A percentile compares a stretch with the other conserved stretches of the same genome.
Evolutionary conservation across 345 rosid genomes (phyloP).

Genomic region (Abelmoschus esculentus): DNA sequence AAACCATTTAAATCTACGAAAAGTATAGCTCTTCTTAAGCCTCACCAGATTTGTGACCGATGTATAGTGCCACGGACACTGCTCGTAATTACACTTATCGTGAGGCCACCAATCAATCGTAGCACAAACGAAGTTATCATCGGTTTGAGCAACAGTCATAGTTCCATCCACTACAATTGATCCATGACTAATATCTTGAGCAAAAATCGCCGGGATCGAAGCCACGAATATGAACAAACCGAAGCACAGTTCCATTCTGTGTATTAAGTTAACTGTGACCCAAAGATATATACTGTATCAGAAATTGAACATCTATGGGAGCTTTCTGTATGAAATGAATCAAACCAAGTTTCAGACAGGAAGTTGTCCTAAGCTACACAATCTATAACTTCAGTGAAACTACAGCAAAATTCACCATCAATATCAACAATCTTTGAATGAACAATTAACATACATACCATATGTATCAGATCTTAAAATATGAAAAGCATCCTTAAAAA

Average conservation of each 20-base stretch:
- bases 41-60: slow-evolving; percentile 76
- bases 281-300: background rate
- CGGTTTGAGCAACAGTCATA: slow-evolving; percentile 41
- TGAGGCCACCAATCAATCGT: slow-evolving; percentile 99
- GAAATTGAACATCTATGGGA: background rate
- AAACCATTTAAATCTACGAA: background rate
- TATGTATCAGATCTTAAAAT: slow-evolving; percentile 1
- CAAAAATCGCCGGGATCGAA: slow-evolving; percentile 35
- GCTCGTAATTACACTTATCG: slow-evolving; percentile 85
- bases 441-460: background rate
- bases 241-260: slow-evolving; percentile 37
- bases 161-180: slow-evolving; percentile 50
- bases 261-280: slow-evolving; percentile 25
- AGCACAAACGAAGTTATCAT: slow-evolving; percentile 80
- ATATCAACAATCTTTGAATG: background rate
- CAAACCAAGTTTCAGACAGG: background rate
- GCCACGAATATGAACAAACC: slow-evolving; percentile 31
- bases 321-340: background rate
- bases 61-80: slow-evolving; percentile 86
- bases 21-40: background rate
- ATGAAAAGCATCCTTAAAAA: background rate
- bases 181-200: slow-evolving; percentile 36
- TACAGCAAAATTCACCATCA: background rate
- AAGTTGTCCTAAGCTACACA: background rate
- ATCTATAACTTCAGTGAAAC: no score